These are phyloP conservation scores for Cercospora zeae-maydis DNA, from an alignment of 2,329 filamentous ascomycete species.

Conservation along the genomic window DNA sequence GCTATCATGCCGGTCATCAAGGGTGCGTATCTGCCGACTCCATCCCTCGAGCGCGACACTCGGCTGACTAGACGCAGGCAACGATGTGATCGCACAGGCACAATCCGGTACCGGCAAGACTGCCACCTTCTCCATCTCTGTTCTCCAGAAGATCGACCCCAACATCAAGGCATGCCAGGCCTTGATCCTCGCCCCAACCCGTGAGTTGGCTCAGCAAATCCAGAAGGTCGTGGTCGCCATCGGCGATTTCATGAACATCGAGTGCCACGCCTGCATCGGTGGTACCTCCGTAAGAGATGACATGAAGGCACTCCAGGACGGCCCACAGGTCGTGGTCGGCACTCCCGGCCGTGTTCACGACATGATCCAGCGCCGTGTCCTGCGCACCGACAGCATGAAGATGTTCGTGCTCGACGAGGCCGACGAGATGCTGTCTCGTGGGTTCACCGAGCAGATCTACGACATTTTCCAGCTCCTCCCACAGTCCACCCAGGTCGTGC, in stretches of 20 bases:
- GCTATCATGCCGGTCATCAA: conserved; percentile 99
- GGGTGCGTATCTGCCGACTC: conserved; percentile 58
- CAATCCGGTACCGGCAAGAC: conserved; percentile 99
- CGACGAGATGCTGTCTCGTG: conserved; percentile 98
- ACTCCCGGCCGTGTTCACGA: conserved; percentile 98
- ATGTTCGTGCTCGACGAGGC: conserved; percentile 99
- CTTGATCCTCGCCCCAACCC: conserved; percentile 93
- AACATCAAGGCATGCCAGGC: conserved; percentile 96
- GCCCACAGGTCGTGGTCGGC: conserved; percentile 94
- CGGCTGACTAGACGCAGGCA: conserved; percentile 54
- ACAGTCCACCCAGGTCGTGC: conserved; percentile 96
- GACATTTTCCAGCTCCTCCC: conserved; percentile 99
- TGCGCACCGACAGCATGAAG: conserved; percentile 98
- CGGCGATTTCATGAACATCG: conserved; percentile 98
- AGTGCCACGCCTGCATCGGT: conserved; percentile 99
- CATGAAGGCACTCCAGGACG: conserved; percentile 95
- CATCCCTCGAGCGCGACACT: background rate
- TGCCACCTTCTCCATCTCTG: conserved; percentile 98
- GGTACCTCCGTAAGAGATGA: conserved; percentile 97
- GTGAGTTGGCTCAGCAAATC: conserved; percentile 98
- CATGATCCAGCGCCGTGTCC: conserved; percentile 97
- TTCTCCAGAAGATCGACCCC: conserved; percentile 97
- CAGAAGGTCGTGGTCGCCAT: conserved; percentile 99
- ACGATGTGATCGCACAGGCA: conserved; percentile 99
- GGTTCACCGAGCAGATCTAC: conserved; percentile 99